These are phyloP conservation scores for Colletotrichum karsti DNA, from an alignment of 2,329 filamentous ascomycete species.

Conservation along the genomic window DNA sequence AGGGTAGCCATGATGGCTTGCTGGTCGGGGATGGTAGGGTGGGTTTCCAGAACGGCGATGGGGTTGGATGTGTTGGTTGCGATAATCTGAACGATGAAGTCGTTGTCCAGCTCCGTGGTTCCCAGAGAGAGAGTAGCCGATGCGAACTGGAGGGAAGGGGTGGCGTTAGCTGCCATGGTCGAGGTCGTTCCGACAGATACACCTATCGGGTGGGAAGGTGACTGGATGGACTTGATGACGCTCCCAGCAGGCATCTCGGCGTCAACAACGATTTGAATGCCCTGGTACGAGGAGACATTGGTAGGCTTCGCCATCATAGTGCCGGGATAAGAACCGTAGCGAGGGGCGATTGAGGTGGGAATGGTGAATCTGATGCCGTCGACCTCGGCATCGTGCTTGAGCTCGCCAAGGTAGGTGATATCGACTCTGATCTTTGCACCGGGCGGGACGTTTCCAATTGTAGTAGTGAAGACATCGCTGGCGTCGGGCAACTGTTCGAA, in stretches of 20 bases:
- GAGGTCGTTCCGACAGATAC: conserved; percentile 70
- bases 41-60: conserved; percentile 71
- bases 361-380: conserved; percentile 76
- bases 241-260: conserved; percentile 59
- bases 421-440: conserved; percentile 65
- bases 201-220: conserved; percentile 73
- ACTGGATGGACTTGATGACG: conserved; percentile 69
- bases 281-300: conserved; percentile 16
- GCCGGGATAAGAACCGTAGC: conserved; percentile 64
- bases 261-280: conserved; percentile 42
- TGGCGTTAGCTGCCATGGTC: conserved; percentile 44
- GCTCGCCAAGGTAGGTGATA: conserved; percentile 73
- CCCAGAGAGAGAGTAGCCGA: conserved; percentile 67
- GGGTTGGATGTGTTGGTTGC: conserved; percentile 69
- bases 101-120: conserved; percentile 62
- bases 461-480: conserved; percentile 74
- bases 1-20: conserved; percentile 76
- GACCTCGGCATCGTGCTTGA: conserved; percentile 75
- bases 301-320: conserved; percentile 34
- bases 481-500: conserved; percentile 68
- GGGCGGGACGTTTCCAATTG: conserved; percentile 72
- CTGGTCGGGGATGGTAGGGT: conserved; percentile 68
- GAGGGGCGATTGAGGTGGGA: conserved; percentile 71
- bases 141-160: conserved; percentile 65
- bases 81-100: conserved; percentile 74